These are phyloP conservation scores for Erythrophleum fordii DNA, from an alignment of 306 rosid species.

Conservation along the genomic window DNA sequence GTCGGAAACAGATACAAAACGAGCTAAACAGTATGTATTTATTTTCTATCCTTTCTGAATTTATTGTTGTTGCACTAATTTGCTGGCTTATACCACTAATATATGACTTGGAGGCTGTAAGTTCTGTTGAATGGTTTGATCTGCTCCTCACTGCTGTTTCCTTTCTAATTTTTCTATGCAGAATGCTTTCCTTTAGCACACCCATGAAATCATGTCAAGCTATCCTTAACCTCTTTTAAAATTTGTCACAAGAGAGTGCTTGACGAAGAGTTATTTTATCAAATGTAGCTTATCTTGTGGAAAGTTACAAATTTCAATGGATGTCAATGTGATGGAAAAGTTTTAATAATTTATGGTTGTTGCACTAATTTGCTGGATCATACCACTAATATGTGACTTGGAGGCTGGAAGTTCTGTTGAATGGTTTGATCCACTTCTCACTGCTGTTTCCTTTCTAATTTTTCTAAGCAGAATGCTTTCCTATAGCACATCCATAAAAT, in stretches of 20 bases:
- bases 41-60: slow-evolving; percentile 33
- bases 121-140: slow-evolving; percentile 38
- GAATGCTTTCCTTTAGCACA: slow-evolving; percentile 29
- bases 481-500: slow-evolving; percentile 1
- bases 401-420: slow-evolving; percentile 29
- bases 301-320: neutral
- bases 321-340: neutral
- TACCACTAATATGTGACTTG: slow-evolving; percentile 1
- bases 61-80: slow-evolving; percentile 23
- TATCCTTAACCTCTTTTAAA: slow-evolving; percentile 17
- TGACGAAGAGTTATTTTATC: slow-evolving; percentile 10
- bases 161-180: slow-evolving; percentile 6
- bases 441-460: slow-evolving; percentile 17
- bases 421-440: slow-evolving; percentile 29
- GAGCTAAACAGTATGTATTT: slow-evolving; percentile 91
- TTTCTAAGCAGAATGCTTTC: slow-evolving; percentile 32
- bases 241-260: slow-evolving; percentile 2
- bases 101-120: slow-evolving; percentile 21
- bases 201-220: slow-evolving; percentile 5
- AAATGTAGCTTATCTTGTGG: neutral
- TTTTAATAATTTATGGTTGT: slow-evolving; percentile 31
- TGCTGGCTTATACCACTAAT: slow-evolving; percentile 20
- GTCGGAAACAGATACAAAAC: slow-evolving; percentile 88
- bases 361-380: slow-evolving; percentile 23
- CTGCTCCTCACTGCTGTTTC: slow-evolving; percentile 17